Percentiles rank a stretch among this genome's conserved stretches.
Evolutionary conservation across 495 filamentous ascomycete genomes (phyloP).

Genomic region (Lindgomyces ingoldianus): DNA sequence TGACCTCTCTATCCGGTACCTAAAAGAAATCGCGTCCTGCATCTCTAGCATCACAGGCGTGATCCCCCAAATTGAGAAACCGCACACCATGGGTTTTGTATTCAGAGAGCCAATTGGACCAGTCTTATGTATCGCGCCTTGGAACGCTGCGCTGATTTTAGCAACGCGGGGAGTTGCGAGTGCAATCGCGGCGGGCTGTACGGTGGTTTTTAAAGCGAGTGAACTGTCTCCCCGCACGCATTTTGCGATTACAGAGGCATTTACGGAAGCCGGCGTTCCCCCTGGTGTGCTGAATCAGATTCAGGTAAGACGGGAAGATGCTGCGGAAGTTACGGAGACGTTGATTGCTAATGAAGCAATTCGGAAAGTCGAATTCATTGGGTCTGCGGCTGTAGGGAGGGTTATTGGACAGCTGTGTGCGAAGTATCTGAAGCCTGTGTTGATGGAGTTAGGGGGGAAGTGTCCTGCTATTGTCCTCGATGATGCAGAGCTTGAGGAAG

Average conservation of each 20-base stretch:
- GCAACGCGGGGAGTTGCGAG: conserved; percentile 19
- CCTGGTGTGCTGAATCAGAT: conserved; percentile 38
- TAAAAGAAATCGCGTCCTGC: conserved; percentile 39
- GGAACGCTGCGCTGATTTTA: conserved; percentile 42
- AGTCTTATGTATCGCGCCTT: conserved; percentile 40
- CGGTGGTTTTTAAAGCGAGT: conserved; percentile 28
- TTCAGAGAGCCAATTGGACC: conserved; percentile 41
- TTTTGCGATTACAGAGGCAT: conserved; percentile 36
- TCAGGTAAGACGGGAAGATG: conserved; percentile 35
- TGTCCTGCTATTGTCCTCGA: conserved; percentile 42
- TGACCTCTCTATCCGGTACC: conserved; percentile 24
- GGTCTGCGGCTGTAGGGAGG: conserved; percentile 38
- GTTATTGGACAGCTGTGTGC: conserved; percentile 41
- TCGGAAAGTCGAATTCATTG: conserved; percentile 45
- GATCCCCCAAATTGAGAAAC: conserved; percentile 40
- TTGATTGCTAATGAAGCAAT: conserved; percentile 39
- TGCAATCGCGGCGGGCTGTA: conserved; percentile 30
- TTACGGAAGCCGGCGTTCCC: conserved; percentile 40
- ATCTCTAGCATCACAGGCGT: conserved; percentile 30
- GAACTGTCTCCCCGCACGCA: conserved; percentile 37
- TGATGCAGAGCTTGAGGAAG: conserved; percentile 41
- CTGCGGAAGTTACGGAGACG: conserved; percentile 37
- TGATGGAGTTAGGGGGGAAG: conserved; percentile 45
- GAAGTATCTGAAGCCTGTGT: conserved; percentile 42
- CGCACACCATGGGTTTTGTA: conserved; percentile 39